Base-by-base conservation (phyloP, 2,329 filamentous ascomycete species). In the Ceratocystis cubensis region DNA sequence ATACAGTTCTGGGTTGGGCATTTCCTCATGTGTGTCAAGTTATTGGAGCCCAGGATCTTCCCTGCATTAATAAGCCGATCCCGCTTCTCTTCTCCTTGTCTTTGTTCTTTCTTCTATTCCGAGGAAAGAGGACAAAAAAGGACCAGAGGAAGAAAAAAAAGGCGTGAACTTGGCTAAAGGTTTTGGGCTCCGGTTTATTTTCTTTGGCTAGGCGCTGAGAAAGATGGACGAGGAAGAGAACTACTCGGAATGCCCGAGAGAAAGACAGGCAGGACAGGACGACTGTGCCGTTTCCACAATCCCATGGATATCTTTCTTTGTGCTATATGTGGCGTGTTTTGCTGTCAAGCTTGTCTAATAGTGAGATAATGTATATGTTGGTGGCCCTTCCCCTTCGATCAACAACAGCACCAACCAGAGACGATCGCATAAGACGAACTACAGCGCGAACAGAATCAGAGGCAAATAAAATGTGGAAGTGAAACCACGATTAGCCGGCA, bases 381-480 rank as follows among this genome's bases (percentile, higher is more conserved):
- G 37, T 41, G 13, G 37, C 15, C 37, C 37, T 41, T 41, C 37
- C 37, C 37, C 37, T 41, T 41, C 4, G 10, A 28, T n/a, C 53
- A 57, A 13, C 50, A 15, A 6, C 25, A 57, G 53, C 22, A 57
- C 53, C 53, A 57, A 57, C 53, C 53, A 57, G 53, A 57, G 28
- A 2, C 53, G 13, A 30, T 33, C 53, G 53, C 53, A 57, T 57
- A 50, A 20, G 20, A 25, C 50, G 5, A 25, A 56, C 10, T 15
- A 28, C 10, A 13, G 37, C 37, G 10, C 13, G 3, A 57, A 5
- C 25, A 57, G 10, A 30, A 57, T 56, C 17, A 28, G n/a, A 28
- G 10, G 3, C 15, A 13, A 30, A 30, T 28, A 28, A 17, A 57
- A 5, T 15, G 25, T 17, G 25, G 10, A 30, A 30, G 15, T 57